These are phyloP conservation scores for Endocladia muricata DNA, from an alignment of 31 red algal species.

Conservation along the genomic window DNA sequence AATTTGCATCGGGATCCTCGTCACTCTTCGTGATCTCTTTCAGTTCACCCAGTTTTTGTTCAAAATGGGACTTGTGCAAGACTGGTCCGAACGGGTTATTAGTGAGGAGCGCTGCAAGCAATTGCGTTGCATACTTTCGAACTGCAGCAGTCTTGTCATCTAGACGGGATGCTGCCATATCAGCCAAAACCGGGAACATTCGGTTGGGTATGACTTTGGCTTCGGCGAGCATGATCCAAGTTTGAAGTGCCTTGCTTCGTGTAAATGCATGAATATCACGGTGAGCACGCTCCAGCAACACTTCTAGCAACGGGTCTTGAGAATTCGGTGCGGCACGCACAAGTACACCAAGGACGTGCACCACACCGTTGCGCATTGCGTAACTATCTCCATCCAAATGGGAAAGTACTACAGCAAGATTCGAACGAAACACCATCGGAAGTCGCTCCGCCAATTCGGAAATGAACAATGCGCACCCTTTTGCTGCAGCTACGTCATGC, in stretches of 20 bases:
- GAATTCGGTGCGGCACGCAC: slow-evolving; percentile 38
- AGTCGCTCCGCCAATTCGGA: slow-evolving; percentile 49
- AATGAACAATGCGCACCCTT: slow-evolving; percentile 55
- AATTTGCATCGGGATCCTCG: background rate
- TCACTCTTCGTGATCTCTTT: background rate
- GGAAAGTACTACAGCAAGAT: slow-evolving; percentile 52
- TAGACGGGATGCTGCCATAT: slow-evolving; percentile 55
- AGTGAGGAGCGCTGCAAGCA: slow-evolving; percentile 44
- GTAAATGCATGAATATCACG: slow-evolving; percentile 73
- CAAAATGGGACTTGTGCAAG: slow-evolving; percentile 48
- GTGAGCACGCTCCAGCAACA: slow-evolving; percentile 56
- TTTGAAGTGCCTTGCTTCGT: slow-evolving; percentile 73
- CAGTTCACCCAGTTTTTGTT: slow-evolving; percentile 35
- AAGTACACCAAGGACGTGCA: slow-evolving; percentile 66
- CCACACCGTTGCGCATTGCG: slow-evolving; percentile 68
- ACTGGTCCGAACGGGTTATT: slow-evolving; percentile 76
- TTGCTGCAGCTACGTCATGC: slow-evolving; percentile 41
- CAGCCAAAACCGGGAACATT: slow-evolving; percentile 45
- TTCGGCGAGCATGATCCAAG: slow-evolving; percentile 59
- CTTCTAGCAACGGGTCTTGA: slow-evolving; percentile 57
- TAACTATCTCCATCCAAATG: slow-evolving; percentile 83
- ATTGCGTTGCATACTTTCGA: slow-evolving; percentile 67
- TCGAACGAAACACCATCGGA: slow-evolving; percentile 21
- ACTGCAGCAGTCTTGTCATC: slow-evolving; percentile 79
- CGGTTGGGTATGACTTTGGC: slow-evolving; percentile 37